These are phyloP conservation scores for Zizania palustris DNA, from an alignment of 202 grass and related monocot genomes.

Conservation along the genomic window DNA sequence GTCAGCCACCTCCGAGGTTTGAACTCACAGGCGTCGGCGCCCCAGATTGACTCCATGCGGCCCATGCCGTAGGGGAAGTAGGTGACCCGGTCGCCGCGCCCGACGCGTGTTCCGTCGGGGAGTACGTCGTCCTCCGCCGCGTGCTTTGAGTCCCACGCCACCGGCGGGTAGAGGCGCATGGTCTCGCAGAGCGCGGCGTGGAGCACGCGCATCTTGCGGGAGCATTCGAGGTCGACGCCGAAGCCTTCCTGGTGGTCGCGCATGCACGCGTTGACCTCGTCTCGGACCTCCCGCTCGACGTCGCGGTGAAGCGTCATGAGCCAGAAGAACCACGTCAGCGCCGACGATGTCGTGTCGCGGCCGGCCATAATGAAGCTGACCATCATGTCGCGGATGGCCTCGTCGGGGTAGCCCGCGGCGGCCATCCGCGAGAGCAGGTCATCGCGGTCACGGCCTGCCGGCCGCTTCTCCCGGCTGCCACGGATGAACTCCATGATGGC, in stretches of 20 bases:
- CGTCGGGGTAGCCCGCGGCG: conserved; percentile 38
- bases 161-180: conserved; percentile 65
- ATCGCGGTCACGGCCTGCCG: conserved; percentile 6
- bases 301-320: conserved; percentile 46
- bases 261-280: conserved; percentile 5
- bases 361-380: conserved; percentile 67
- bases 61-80: conserved; percentile 68
- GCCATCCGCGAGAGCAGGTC: conserved; percentile 69
- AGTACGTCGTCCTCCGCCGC: conserved; percentile 51
- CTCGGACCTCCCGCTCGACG: conserved; percentile 33
- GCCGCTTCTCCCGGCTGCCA: not conserved
- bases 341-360: conserved; percentile 60
- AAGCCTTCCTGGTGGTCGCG: not conserved
- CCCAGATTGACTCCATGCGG: conserved; percentile 55
- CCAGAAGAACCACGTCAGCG: conserved; percentile 83
- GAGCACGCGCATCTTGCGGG: conserved; percentile 45
- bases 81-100: conserved; percentile 57
- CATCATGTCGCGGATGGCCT: conserved; percentile 60
- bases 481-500: conserved; percentile 56
- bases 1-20: conserved; percentile 47
- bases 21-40: conserved; percentile 45
- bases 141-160: conserved; percentile 71
- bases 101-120: conserved; percentile 54
- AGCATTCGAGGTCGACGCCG: conserved; percentile 27
- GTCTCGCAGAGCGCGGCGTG: conserved; percentile 60